Percentiles rank a stretch among this genome's conserved stretches.
Conservation (phyloP, 1,284 basidiomycete genomes). For the Ustilago shanxiensis region DNA sequence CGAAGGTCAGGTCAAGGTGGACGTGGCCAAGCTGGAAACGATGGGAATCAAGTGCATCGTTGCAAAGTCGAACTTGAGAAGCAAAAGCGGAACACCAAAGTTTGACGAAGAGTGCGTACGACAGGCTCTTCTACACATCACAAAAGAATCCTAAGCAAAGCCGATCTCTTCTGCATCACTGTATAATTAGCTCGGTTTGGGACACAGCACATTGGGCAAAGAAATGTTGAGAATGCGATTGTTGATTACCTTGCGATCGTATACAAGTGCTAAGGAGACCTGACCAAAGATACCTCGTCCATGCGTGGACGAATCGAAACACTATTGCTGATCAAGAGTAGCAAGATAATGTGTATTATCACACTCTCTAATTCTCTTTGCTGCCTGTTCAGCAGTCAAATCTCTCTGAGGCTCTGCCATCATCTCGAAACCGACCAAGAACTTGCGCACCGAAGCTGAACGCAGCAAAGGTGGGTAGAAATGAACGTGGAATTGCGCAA, state of each 20-base stretch:
- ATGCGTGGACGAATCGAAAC: not conserved
- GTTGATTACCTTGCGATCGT: not conserved
- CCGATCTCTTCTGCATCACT: not conserved
- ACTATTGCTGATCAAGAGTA: constrained; percentile 26
- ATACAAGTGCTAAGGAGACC: not conserved
- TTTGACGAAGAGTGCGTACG: constrained; percentile 41
- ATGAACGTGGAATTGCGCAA: constrained; percentile 87
- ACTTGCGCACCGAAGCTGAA: constrained; percentile 86
- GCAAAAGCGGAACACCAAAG: constrained; percentile 30
- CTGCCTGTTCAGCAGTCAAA: constrained; percentile 90
- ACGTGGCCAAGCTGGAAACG: constrained; percentile 5
- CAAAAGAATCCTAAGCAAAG: not conserved
- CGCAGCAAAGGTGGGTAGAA: constrained; percentile 89
- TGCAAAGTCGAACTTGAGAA: constrained; percentile 11
- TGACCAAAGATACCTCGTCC: not conserved
- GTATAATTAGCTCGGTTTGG: not conserved
- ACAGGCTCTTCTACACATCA: constrained; percentile 18
- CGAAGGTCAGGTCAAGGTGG: constrained; percentile 29
- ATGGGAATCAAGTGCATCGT: constrained; percentile 26
- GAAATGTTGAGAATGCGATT: not conserved
- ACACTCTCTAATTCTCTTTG: constrained; percentile 75
- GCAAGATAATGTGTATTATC: constrained; percentile 52
- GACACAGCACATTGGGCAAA: not conserved
- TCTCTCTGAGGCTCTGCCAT: constrained; percentile 93
- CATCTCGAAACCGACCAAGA: constrained; percentile 91